Evolutionary conservation across 805 yeast species (phyloP).

Genomic region (Wickerhamomyces queroliae): DNA sequence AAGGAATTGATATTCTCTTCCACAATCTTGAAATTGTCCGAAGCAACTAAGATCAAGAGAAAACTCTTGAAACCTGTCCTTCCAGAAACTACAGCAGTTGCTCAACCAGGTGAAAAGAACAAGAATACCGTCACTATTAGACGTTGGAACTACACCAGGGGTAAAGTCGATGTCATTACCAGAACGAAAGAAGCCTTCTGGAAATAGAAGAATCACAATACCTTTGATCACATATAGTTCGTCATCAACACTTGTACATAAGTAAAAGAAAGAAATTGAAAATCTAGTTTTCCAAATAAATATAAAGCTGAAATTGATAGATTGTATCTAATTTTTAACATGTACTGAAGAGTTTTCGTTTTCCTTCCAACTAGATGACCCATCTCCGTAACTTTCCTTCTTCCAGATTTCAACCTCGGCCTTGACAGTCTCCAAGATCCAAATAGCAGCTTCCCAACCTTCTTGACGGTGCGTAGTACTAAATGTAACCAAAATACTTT

Average conservation of each 20-base stretch:
- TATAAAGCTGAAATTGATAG: too few relatives aligned
- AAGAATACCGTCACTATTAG: slow-evolving; percentile 43
- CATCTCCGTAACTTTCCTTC: slow-evolving; percentile 37
- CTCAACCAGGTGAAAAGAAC: slow-evolving; percentile 42
- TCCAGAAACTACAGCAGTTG: slow-evolving; percentile 42
- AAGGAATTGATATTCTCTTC: slow-evolving; percentile 34
- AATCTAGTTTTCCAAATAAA: neutral
- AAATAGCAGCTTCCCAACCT: slow-evolving; percentile 41
- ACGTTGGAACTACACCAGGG: slow-evolving; percentile 55
- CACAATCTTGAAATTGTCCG: slow-evolving; percentile 22
- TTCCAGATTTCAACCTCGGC: slow-evolving; percentile 46
- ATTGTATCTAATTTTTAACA: too few relatives aligned
- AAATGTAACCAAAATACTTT: slow-evolving; percentile 38
- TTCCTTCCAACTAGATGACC: slow-evolving; percentile 36
- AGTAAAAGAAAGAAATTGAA: neutral
- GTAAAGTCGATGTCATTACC: slow-evolving; percentile 45
- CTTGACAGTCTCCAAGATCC: slow-evolving; percentile 40
- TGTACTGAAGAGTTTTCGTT: slow-evolving; percentile 25
- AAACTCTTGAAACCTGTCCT: slow-evolving; percentile 49
- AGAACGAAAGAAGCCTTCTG: slow-evolving; percentile 48
- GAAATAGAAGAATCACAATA: neutral
- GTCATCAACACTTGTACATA: neutral
- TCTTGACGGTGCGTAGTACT: slow-evolving; percentile 40
- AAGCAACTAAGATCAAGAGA: slow-evolving; percentile 30
- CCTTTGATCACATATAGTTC: neutral